Evolutionary conservation across 1,139 yeast species (phyloP).

Genomic region (Lodderomyces oxycetoniae): DNA sequence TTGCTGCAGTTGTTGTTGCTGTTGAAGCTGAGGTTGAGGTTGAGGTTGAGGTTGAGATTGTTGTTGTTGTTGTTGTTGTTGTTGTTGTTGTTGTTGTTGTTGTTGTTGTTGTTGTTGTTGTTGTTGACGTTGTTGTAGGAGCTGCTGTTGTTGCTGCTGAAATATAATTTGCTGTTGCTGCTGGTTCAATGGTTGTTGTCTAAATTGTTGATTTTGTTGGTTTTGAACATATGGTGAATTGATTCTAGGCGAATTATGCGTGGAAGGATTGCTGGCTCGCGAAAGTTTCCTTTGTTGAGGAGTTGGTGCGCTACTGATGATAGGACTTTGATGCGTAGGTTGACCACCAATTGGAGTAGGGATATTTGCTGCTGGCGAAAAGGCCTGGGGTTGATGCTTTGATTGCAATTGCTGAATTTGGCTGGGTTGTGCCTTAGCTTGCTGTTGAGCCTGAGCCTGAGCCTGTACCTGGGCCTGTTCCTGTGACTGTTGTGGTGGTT

Average conservation of each 20-base stretch:
- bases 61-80: neutral
- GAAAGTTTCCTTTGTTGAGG: slow-evolving; percentile 31
- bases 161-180: neutral
- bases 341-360: slow-evolving; percentile 12
- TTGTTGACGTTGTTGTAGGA: neutral
- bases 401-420: slow-evolving; percentile 9
- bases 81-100: slow-evolving; percentile 1
- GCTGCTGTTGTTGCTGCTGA: neutral
- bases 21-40: slow-evolving; percentile 1
- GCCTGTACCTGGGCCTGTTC: slow-evolving; percentile 14
- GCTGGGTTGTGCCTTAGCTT: slow-evolving; percentile 9
- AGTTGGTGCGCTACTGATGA: slow-evolving; percentile 25
- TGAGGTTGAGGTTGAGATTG: slow-evolving; percentile 2
- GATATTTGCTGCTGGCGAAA: slow-evolving; percentile 6
- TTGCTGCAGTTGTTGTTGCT: slow-evolving; percentile 3
- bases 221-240: slow-evolving; percentile 31
- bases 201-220: slow-evolving; percentile 2
- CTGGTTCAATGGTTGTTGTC: slow-evolving; percentile 4
- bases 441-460: slow-evolving; percentile 10
- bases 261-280: slow-evolving; percentile 27
- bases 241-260: slow-evolving; percentile 33
- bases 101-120: slow-evolving; percentile 1
- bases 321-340: slow-evolving; percentile 18
- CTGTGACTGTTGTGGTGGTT: slow-evolving; percentile 18
- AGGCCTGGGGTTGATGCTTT: neutral